phyloP scores from a whole-genome alignment of 352 stramenopile genomes.

The Peronospora farinosa region DNA sequence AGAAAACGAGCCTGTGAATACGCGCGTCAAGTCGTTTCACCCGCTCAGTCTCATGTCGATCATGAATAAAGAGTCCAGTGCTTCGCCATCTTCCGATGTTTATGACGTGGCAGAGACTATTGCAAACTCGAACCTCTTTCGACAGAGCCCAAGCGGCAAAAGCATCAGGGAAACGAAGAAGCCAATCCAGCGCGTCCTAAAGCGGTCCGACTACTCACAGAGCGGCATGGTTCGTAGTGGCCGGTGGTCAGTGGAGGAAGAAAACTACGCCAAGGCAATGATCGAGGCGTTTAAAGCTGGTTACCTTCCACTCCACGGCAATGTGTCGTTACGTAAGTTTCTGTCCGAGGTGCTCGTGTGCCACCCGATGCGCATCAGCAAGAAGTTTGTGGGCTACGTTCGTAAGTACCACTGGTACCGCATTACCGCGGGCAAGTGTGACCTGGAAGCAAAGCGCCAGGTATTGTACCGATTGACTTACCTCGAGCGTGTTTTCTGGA shows the following conservation, averaged over 20 bases:
- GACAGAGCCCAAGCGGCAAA: constrained; percentile 20
- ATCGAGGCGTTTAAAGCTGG: constrained; percentile 72
- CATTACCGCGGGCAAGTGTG: constrained; percentile 56
- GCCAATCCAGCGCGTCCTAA: constrained; percentile 45
- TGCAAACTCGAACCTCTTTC: constrained; percentile 19
- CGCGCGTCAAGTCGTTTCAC: constrained; percentile 41
- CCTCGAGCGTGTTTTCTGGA: constrained; percentile 59
- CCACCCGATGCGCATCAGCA: constrained; percentile 88
- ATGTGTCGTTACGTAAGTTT: constrained; percentile 81
- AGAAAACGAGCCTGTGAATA: constrained; percentile 5
- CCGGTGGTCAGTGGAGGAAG: constrained; percentile 63
- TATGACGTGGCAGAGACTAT: constrained; percentile 20
- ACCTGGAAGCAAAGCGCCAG: constrained; percentile 39
- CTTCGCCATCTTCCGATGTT: constrained; percentile 14
- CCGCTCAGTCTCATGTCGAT: constrained; percentile 65
- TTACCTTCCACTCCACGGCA: constrained; percentile 68
- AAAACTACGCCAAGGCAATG: constrained; percentile 78
- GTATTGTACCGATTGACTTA: constrained; percentile 38
- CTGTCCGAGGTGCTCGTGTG: constrained; percentile 83
- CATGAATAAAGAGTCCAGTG: constrained; percentile 54
- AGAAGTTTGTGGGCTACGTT: constrained; percentile 87
- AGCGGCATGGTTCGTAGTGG: constrained; percentile 64
- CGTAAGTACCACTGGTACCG: constrained; percentile 86
- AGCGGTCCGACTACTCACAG: constrained; percentile 77
- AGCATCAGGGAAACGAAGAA: constrained; percentile 24